Base-by-base conservation (phyloP, 257 asterid genomes). In the Jasminum sambac region DNA sequence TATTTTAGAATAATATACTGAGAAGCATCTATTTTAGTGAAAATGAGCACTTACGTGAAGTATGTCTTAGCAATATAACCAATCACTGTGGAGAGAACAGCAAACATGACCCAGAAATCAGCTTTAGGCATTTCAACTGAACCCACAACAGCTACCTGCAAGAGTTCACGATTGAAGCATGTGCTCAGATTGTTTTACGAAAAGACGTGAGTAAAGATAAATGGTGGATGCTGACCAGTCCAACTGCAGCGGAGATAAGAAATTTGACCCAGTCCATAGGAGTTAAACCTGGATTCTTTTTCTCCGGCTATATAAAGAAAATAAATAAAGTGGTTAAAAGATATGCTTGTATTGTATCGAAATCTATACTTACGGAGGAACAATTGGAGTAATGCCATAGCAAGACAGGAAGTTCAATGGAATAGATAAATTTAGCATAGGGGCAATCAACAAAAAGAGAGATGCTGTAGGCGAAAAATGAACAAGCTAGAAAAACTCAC, bases 221-320 rank as follows among this genome's bases (percentile, higher is more conserved):
- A 6, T 25, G 69, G 67, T 39, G 63, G 16, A 43, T 74, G 66
- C 43, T 74, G 52, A 94, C 99, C 98, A 94, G 95, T 71, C 99
- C 99, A 81, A 94, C 95, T 36, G 88, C 67, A 58, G 93, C 96
- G 75, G 99, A 91, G 69, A 88, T 62, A 63, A 94, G 90, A 80
- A 94, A 94, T 78, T 88, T 94, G 77, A 94, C 98, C 99, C 93
- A 89, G 77, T 94, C 99, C 99, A 94, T 90, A 19, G 96, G 97
- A 67, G 97, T 94, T 78, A 94, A 88, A 81, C 97, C 79, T 67
- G 99, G 99, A 76, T 82, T 94, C 73, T 86, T 91, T 74, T 94
- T 94, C 94, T 94, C 99, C 17, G 99, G 99, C 99, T 94, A 71
- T 75, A 74, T 63, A 58, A 76, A 71, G 72, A 71, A 73, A 68